Evolutionary conservation across 768 basidiomycete genomes (phyloP), one percentile per base, ranked within the genome.

Genomic region (Macrolepiota albuminosa): DNA sequence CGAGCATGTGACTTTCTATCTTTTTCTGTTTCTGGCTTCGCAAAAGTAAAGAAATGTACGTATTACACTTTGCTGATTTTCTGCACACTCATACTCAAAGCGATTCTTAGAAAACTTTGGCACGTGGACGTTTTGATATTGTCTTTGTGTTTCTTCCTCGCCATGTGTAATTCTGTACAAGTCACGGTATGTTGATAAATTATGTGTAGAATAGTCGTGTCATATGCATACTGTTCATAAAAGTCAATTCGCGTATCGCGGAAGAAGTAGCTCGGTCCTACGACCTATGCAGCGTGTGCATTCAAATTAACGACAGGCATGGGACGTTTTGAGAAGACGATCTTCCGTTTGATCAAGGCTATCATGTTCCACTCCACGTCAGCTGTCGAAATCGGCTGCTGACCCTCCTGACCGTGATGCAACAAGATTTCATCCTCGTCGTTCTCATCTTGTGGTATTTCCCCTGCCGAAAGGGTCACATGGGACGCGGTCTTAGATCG

Each of bases 321-420:
- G 0, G 90, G 93, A 46, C 92, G 76, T 68, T 90, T 93, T 42
- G 88, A 81, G 68, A 95, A 95, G 14, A 91, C 79, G 33, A 95
- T 84, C 69, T 95, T 95, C 62, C 84, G 83, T 73, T 84, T 91
- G 46, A 94, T 86, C 50, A 94, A 72, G 2, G 88, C 88, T 10
- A 83, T 71, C 31, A 90, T 76, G 47, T 84, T 78, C 86, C 89
- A 93, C 47, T 71, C 75, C 42, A 58, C 47, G 50, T 54, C 42
- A 7, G 54, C 52, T 48, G 53, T 54, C 10, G 53, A 33, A n/a
- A 29, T 65, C 16, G 60, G 56, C 45, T 70, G 68, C 34, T 24
- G 57, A 26, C n/a, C 29, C 52, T 45, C 57, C n/a, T 37, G 34
- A 56, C 74, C 64, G 61, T 66, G 45, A 40, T 66, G 33, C n/a